Percentiles rank a stretch among this genome's conserved stretches.
These are phyloP conservation scores for Cyathus striatus DNA, from an alignment of 768 basidiomycete genomes.

Conservation along the genomic window DNA sequence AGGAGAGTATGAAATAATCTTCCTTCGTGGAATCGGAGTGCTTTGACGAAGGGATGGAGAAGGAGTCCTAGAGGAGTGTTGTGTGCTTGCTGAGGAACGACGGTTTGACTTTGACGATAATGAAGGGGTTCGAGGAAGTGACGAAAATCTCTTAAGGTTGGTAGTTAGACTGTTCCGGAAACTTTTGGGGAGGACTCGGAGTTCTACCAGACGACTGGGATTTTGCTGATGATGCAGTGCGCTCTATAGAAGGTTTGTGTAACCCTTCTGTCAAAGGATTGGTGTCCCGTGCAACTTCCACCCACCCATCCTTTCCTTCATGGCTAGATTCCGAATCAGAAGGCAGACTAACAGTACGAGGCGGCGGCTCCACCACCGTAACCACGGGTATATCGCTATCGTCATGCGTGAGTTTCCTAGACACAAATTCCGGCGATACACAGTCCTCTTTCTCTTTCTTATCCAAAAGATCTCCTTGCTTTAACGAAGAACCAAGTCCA, in stretches of 20 bases:
- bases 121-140: conserved; percentile 68
- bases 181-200: conserved; percentile 47
- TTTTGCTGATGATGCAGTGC: not conserved
- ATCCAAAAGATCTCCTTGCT: too few species aligned
- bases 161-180: conserved; percentile 42
- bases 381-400: conserved; percentile 25
- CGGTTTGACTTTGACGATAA: conserved; percentile 35
- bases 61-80: conserved; percentile 29
- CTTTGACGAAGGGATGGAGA: conserved; percentile 23
- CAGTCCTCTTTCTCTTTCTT: too few species aligned
- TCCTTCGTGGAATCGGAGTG: conserved; percentile 18
- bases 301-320: not conserved
- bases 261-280: too few species aligned
- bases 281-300: not conserved
- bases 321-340: conserved; percentile 3
- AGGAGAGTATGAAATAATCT: conserved; percentile 39
- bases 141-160: conserved; percentile 43
- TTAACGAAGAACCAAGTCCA: too few species aligned
- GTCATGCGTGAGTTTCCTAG: too few species aligned
- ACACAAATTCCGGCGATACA: too few species aligned
- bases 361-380: conserved; percentile 31
- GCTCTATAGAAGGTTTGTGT: too few species aligned
- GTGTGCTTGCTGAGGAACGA: conserved; percentile 26
- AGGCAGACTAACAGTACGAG: conserved; percentile 26
- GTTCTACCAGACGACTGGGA: conserved; percentile 7